Conservation (phyloP, 169 alveolate genomes). For the Plasmodium vivax region DNA sequence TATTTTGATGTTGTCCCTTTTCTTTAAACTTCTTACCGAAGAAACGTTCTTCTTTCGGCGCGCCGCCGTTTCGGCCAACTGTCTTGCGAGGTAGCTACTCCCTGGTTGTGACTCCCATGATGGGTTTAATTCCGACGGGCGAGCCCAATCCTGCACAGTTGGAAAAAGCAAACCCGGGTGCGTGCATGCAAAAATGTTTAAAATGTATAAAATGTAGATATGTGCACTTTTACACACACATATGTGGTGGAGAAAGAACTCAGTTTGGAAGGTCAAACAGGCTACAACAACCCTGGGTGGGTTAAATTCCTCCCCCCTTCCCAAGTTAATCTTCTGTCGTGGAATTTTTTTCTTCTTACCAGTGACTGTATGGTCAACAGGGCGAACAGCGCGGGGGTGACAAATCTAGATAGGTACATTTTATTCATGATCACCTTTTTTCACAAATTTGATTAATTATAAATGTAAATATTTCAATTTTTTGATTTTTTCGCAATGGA, state of each 20-base stretch:
- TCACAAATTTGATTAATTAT: background rate
- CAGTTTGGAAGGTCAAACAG: background rate
- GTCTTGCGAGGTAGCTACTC: background rate
- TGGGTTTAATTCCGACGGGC: background rate
- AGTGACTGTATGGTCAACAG: background rate
- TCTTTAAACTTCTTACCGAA: background rate
- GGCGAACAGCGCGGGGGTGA: background rate
- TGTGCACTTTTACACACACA: background rate
- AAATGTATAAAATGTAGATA: background rate
- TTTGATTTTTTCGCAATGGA: background rate
- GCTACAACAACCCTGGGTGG: background rate
- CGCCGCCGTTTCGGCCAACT: background rate
- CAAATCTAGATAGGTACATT: background rate
- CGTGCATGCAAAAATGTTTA: background rate
- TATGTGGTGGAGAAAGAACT: background rate
- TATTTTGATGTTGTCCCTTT: background rate
- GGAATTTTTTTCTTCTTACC: background rate
- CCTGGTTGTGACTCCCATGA: background rate
- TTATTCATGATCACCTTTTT: background rate
- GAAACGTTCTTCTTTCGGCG: background rate
- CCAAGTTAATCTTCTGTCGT: background rate
- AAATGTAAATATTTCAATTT: background rate
- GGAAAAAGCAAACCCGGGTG: background rate
- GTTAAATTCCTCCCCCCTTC: background rate
- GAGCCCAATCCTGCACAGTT: background rate